Percentiles rank a stretch among this genome's conserved stretches.
Evolutionary conservation across 306 rosid species (phyloP).

Genomic region (Quercus cerris): DNA sequence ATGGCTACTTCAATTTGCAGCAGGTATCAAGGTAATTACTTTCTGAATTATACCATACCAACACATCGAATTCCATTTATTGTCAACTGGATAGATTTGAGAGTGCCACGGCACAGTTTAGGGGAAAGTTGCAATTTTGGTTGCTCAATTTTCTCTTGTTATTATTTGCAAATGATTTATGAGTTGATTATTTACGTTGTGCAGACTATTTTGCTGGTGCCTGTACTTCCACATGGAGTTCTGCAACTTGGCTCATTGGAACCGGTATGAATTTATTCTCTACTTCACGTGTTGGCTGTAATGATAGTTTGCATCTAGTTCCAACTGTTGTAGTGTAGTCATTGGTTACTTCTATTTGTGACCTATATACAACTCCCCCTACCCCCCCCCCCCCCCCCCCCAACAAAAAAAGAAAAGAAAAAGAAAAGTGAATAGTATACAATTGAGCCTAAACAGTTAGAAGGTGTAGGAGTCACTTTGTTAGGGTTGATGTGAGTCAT

Average conservation of each 20-base stretch:
- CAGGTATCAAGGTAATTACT: constrained; percentile 71
- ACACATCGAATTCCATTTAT: constrained; percentile 6
- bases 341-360: background rate
- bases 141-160: background rate
- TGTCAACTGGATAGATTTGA: constrained; percentile 1
- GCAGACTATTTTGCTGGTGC: constrained; percentile 87
- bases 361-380: background rate
- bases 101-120: background rate
- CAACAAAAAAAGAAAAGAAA: no score
- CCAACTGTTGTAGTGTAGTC: background rate
- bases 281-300: constrained; percentile 12
- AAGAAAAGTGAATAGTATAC: background rate
- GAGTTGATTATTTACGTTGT: constrained; percentile 3
- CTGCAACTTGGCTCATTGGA: constrained; percentile 85
- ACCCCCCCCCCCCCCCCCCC: no score
- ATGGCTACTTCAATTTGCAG: constrained; percentile 79
- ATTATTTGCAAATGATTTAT: background rate
- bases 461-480: background rate
- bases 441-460: background rate
- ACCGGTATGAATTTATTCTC: constrained; percentile 48
- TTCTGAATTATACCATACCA: background rate
- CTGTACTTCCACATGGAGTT: constrained; percentile 84
- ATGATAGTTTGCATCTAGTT: background rate
- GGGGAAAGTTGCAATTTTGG: background rate
- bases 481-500: background rate